Percentiles rank a stretch among this genome's conserved stretches.
Conservation (phyloP, 192 early-diverging fungal genomes). For the Coemansia sp. region DNA sequence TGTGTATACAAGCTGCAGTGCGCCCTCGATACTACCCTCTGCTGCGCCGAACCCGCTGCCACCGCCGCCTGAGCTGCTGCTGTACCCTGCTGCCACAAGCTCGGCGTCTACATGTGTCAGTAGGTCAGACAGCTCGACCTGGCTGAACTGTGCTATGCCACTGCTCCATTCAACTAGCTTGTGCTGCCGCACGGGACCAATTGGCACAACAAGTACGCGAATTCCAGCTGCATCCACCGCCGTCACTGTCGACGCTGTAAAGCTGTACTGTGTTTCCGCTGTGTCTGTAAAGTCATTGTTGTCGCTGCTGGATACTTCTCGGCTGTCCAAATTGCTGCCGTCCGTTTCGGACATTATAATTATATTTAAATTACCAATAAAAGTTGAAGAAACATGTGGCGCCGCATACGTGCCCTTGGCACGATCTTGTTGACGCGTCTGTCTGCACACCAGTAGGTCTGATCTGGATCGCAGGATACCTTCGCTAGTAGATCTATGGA, state of each 20-base stretch:
- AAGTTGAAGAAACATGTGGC: too few relatives aligned
- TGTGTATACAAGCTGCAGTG: slow-evolving; percentile 31
- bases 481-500: too few relatives aligned
- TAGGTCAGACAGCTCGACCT: slow-evolving; percentile 23
- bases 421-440: too few relatives aligned
- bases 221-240: slow-evolving; percentile 48
- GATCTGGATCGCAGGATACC: too few relatives aligned
- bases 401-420: too few relatives aligned
- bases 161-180: slow-evolving; percentile 20
- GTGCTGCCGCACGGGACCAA: slow-evolving; percentile 35
- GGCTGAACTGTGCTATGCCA: slow-evolving; percentile 24
- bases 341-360: too few relatives aligned
- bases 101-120: slow-evolving; percentile 21
- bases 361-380: too few relatives aligned
- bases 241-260: slow-evolving; percentile 34
- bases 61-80: slow-evolving; percentile 10
- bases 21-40: slow-evolving; percentile 14
- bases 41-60: neutral
- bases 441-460: too few relatives aligned
- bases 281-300: neutral
- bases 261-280: slow-evolving; percentile 14
- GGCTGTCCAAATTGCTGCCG: neutral
- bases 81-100: slow-evolving; percentile 17
- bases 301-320: too few relatives aligned
- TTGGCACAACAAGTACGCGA: slow-evolving; percentile 44